Percentiles rank a stretch among this genome's conserved stretches.
These are phyloP conservation scores for Saccharomycopsis vini DNA, from an alignment of 805 yeast species.

Conservation along the genomic window DNA sequence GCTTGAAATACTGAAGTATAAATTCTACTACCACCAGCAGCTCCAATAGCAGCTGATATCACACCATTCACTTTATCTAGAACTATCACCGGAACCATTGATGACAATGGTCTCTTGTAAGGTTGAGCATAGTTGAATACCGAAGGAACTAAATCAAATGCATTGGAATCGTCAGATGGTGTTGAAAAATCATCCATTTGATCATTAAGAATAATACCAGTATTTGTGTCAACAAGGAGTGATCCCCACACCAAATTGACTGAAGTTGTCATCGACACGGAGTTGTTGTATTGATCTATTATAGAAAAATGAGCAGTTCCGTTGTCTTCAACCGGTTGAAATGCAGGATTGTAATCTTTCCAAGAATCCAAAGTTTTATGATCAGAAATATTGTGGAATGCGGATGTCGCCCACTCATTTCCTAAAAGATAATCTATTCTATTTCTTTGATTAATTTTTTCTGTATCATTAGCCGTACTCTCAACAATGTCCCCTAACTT, in stretches of 20 bases:
- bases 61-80: slow-evolving; percentile 32
- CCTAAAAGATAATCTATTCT: slow-evolving; percentile 39
- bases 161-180: slow-evolving; percentile 52
- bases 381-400: slow-evolving; percentile 44
- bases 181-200: slow-evolving; percentile 93
- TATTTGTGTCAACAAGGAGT: slow-evolving; percentile 63
- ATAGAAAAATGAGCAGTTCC: slow-evolving; percentile 88
- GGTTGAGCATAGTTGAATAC: slow-evolving; percentile 70
- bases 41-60: slow-evolving; percentile 71
- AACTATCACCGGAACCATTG: slow-evolving; percentile 70
- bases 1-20: slow-evolving; percentile 79
- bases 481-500: slow-evolving; percentile 63
- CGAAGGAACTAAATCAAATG: slow-evolving; percentile 77
- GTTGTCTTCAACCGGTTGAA: slow-evolving; percentile 67
- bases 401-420: slow-evolving; percentile 48
- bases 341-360: slow-evolving; percentile 72
- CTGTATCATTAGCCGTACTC: slow-evolving; percentile 11
- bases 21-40: slow-evolving; percentile 91
- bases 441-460: slow-evolving; percentile 11
- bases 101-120: slow-evolving; percentile 73
- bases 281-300: slow-evolving; percentile 64
- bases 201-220: slow-evolving; percentile 79
- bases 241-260: slow-evolving; percentile 81
- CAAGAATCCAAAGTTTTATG: slow-evolving; percentile 50
- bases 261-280: slow-evolving; percentile 84